Evolutionary conservation across 73 alveolate genomes (phyloP).

Genomic region (Stentor roeselii): DNA sequence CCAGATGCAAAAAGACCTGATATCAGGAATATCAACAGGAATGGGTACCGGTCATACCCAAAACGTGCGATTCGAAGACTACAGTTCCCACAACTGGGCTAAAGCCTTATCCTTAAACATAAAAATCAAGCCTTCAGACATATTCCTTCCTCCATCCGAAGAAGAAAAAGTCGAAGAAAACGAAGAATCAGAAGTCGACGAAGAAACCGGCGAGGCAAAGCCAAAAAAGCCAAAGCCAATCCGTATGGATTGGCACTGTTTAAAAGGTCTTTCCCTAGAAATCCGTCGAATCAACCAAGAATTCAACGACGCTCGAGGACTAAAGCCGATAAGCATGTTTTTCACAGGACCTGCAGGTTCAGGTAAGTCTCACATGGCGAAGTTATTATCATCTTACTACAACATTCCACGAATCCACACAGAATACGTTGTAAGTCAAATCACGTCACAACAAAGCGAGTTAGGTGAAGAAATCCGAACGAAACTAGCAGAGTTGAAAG

Average conservation of each 20-base stretch:
- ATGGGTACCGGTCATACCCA: constrained; percentile 81
- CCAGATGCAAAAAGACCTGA: constrained; percentile 77
- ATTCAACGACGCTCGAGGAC: constrained; percentile 67
- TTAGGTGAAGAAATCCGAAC: constrained; percentile 68
- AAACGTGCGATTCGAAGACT: constrained; percentile 30
- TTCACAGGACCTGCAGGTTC: constrained; percentile 90
- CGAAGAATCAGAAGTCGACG: constrained; percentile 28
- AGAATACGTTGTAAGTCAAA: constrained; percentile 52
- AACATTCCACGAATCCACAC: constrained; percentile 80
- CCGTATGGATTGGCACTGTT: constrained; percentile 75
- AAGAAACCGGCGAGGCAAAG: constrained; percentile 24
- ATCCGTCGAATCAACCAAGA: constrained; percentile 49
- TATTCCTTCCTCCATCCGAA: not conserved
- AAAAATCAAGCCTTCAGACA: constrained; percentile 9
- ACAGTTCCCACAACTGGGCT: constrained; percentile 52
- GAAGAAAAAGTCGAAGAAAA: constrained; percentile 19
- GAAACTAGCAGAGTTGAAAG: constrained; percentile 40
- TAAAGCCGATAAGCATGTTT: constrained; percentile 65
- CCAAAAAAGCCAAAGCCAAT: constrained; percentile 38
- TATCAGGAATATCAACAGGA: constrained; percentile 82
- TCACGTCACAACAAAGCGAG: not conserved
- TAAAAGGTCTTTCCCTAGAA: constrained; percentile 59
- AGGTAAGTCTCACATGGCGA: constrained; percentile 72
- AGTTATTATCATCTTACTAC: constrained; percentile 63
- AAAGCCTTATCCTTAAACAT: not conserved